Conservation (phyloP, 345 rosid species). For the Garcia nutans region DNA sequence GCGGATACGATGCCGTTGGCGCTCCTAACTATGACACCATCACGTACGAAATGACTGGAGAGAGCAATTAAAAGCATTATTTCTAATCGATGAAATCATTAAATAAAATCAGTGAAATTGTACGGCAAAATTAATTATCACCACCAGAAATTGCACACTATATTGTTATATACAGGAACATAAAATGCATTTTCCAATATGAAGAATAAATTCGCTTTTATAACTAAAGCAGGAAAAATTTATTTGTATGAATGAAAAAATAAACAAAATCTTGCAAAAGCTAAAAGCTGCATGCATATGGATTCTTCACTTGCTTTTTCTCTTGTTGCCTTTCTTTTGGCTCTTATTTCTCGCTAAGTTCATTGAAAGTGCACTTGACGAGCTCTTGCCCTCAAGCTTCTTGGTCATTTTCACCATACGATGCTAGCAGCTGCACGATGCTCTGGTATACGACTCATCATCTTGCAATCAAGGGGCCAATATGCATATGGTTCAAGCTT, state of each 20-base stretch:
- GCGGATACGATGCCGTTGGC: too few relatives aligned
- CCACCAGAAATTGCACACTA: not conserved
- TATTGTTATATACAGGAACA: not conserved
- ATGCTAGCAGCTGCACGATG: slow-evolving; percentile 78
- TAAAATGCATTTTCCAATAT: not conserved
- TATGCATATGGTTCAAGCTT: slow-evolving; percentile 94
- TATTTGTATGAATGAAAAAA: not conserved
- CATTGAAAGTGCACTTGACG: slow-evolving; percentile 47
- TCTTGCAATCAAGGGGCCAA: slow-evolving; percentile 96
- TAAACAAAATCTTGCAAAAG: not conserved
- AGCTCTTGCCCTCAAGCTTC: slow-evolving; percentile 78
- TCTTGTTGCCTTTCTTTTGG: slow-evolving; percentile 47
- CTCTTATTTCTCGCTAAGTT: slow-evolving; percentile 31
- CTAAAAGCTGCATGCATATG: not conserved
- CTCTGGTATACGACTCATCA: slow-evolving; percentile 91
- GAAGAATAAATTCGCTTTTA: not conserved
- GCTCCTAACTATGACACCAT: too few relatives aligned
- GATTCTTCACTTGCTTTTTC: slow-evolving; percentile 25
- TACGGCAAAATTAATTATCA: too few relatives aligned
- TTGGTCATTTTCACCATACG: slow-evolving; percentile 78
- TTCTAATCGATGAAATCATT: too few relatives aligned
- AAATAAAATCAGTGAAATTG: too few relatives aligned
- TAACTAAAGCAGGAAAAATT: too few relatives aligned
- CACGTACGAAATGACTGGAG: too few relatives aligned
- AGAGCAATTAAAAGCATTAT: too few relatives aligned